These are phyloP conservation scores for Coemansia nantahalensis DNA, from an alignment of 192 early-diverging fungal species.

Conservation along the genomic window DNA sequence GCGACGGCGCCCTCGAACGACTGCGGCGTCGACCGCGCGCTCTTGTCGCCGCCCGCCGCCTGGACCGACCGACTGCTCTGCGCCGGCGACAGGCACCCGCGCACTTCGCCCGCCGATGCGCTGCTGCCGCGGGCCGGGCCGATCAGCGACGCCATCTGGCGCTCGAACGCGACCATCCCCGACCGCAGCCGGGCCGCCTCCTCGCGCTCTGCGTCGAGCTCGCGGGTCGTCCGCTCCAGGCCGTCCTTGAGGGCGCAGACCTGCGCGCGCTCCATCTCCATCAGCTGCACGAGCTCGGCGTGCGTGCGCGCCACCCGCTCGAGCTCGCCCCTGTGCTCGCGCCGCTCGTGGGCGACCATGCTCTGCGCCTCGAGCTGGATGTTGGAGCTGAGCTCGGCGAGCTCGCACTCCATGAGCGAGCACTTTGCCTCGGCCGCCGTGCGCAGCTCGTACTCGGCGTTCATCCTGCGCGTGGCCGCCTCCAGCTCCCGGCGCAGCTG, in stretches of 20 bases:
- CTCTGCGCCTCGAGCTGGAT: slow-evolving; percentile 50
- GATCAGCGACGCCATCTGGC: slow-evolving; percentile 10
- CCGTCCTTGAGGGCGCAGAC: slow-evolving; percentile 35
- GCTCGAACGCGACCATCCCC: slow-evolving; percentile 32
- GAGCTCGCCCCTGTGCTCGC: slow-evolving; percentile 32
- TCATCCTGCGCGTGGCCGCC: slow-evolving; percentile 17
- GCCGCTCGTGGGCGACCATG: slow-evolving; percentile 42
- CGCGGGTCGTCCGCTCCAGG: slow-evolving; percentile 24
- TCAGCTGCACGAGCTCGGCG: slow-evolving; percentile 29
- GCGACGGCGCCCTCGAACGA: background rate
- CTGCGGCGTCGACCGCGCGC: slow-evolving; percentile 6
- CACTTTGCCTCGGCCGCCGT: slow-evolving; percentile 51
- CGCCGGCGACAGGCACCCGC: background rate
- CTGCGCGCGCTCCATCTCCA: slow-evolving; percentile 47
- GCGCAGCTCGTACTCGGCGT: slow-evolving; percentile 44
- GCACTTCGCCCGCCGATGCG: background rate
- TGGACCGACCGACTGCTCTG: background rate
- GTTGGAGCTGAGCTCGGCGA: slow-evolving; percentile 49
- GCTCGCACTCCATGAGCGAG: slow-evolving; percentile 46
- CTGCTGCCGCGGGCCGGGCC: background rate
- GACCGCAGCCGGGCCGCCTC: slow-evolving; percentile 28
- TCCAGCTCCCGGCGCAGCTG: slow-evolving; percentile 20
- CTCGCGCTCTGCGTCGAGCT: slow-evolving; percentile 24
- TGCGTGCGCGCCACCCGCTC: slow-evolving; percentile 21
- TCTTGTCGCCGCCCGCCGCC: background rate